A percentile compares a stretch with the other conserved stretches of the same genome.
Evolutionary conservation across 257 asterid genomes (phyloP).

Genomic region (Coffea eugenioides): DNA sequence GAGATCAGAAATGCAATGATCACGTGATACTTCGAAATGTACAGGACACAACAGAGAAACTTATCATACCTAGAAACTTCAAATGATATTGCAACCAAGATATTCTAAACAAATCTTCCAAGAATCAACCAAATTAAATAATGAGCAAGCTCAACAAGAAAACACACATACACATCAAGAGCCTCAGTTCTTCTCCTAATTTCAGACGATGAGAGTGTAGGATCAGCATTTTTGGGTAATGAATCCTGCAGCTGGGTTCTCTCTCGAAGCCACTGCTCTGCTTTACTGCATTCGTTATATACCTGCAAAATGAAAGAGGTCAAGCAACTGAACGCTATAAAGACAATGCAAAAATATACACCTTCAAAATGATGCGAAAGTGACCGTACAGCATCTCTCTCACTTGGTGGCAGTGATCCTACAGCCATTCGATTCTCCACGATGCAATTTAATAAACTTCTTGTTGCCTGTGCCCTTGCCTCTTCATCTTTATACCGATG

Average conservation of each 20-base stretch:
- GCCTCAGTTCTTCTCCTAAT: slow-evolving; percentile 61
- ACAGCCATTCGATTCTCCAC: slow-evolving; percentile 61
- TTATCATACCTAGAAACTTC: background rate
- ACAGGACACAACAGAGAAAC: background rate
- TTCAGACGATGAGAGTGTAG: slow-evolving; percentile 71
- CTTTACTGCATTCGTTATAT: slow-evolving; percentile 65
- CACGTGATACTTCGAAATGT: background rate
- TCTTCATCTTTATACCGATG: slow-evolving; percentile 80
- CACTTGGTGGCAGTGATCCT: slow-evolving; percentile 58
- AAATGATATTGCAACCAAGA: background rate
- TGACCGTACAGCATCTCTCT: slow-evolving; percentile 64
- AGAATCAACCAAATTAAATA: background rate
- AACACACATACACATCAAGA: slow-evolving; percentile 63
- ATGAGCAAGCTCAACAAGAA: background rate
- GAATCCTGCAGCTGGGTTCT: slow-evolving; percentile 74
- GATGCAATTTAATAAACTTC: slow-evolving; percentile 53
- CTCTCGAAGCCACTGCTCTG: slow-evolving; percentile 83
- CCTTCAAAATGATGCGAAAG: background rate
- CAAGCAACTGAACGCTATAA: background rate
- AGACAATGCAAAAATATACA: background rate
- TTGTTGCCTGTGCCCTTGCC: slow-evolving; percentile 63
- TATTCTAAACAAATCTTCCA: background rate
- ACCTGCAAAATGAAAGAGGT: slow-evolving; percentile 44
- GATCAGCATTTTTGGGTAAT: slow-evolving; percentile 76
- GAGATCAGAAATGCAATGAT: slow-evolving; percentile 13